A percentile compares a stretch with the other conserved stretches of the same genome.
These are phyloP conservation scores for Dothideomycetes sp. DNA, from an alignment of 2,329 filamentous ascomycete species.

Conservation along the genomic window DNA sequence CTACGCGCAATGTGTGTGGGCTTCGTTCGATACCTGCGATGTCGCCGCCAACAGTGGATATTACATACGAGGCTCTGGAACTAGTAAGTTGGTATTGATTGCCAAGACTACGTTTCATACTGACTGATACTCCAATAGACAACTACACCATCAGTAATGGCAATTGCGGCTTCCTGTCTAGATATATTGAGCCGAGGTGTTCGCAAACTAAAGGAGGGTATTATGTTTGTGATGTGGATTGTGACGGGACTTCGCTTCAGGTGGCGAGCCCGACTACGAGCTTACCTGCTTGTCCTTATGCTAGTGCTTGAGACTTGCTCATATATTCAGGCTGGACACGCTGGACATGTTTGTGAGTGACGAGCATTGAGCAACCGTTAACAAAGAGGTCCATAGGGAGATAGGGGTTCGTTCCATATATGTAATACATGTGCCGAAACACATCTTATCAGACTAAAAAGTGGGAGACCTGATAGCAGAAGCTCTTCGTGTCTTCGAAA, in stretches of 20 bases:
- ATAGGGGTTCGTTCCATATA: too few relatives aligned
- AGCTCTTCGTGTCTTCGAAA: too few relatives aligned
- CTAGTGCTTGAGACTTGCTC: background rate
- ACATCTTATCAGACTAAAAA: too few relatives aligned
- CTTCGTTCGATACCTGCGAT: background rate
- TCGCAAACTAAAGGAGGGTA: background rate
- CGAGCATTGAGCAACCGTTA: too few relatives aligned
- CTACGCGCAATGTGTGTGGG: background rate
- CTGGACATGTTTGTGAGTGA: too few relatives aligned
- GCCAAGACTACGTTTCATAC: background rate
- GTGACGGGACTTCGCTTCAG: background rate
- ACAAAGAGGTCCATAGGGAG: too few relatives aligned
- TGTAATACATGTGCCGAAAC: too few relatives aligned
- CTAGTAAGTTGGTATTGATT: background rate
- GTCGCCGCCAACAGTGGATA: background rate
- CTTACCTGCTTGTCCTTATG: background rate
- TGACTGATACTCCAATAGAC: background rate
- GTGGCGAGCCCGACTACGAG: background rate
- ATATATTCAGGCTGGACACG: too few relatives aligned
- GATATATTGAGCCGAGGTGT: background rate
- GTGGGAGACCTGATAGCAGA: too few relatives aligned
- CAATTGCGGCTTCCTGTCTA: constrained; percentile 1
- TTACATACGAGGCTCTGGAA: background rate
- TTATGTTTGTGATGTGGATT: background rate
- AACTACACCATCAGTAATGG: background rate